A percentile compares a stretch with the other conserved stretches of the same genome.
These are phyloP conservation scores for Phaffomyces opuntiae DNA, from an alignment of 805 yeast genomes.

Conservation along the genomic window DNA sequence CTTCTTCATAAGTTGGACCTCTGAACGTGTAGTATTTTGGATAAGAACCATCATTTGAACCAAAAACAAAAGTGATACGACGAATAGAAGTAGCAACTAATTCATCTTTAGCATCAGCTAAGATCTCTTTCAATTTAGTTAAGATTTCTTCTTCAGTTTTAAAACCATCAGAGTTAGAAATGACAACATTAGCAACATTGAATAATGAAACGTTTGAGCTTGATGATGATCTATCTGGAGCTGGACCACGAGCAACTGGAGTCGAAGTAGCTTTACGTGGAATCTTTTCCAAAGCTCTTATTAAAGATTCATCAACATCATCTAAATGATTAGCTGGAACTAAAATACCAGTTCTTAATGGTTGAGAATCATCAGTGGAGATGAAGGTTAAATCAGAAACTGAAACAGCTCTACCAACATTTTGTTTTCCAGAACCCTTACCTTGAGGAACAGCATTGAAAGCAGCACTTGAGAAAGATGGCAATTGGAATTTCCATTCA, in stretches of 20 bases:
- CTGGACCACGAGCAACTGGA: slow-evolving; percentile 33
- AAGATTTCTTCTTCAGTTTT: slow-evolving; percentile 63
- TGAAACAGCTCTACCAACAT: slow-evolving; percentile 80
- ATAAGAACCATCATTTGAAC: slow-evolving; percentile 75
- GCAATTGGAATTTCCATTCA: slow-evolving; percentile 85
- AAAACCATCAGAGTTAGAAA: slow-evolving; percentile 69
- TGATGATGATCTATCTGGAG: slow-evolving; percentile 38
- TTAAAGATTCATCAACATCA: slow-evolving; percentile 78
- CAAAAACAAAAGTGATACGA: slow-evolving; percentile 88
- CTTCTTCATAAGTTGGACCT: slow-evolving; percentile 80
- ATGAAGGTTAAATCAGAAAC: slow-evolving; percentile 87
- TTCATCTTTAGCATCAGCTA: slow-evolving; percentile 65
- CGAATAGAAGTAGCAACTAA: slow-evolving; percentile 69
- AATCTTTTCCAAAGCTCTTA: slow-evolving; percentile 66
- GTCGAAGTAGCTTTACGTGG: slow-evolving; percentile 38
- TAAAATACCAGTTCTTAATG: slow-evolving; percentile 77
- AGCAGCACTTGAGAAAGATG: slow-evolving; percentile 63
- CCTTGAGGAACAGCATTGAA: slow-evolving; percentile 61
- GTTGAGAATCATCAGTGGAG: slow-evolving; percentile 60
- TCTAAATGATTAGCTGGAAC: slow-evolving; percentile 78
- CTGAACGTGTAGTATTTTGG: slow-evolving; percentile 95
- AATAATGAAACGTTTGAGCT: slow-evolving; percentile 36
- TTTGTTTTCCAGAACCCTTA: slow-evolving; percentile 32
- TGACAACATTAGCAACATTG: slow-evolving; percentile 78
- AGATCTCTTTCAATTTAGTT: slow-evolving; percentile 51